Conservation (phyloP, 495 filamentous ascomycete genomes). For the Tuber umbilicatum region DNA sequence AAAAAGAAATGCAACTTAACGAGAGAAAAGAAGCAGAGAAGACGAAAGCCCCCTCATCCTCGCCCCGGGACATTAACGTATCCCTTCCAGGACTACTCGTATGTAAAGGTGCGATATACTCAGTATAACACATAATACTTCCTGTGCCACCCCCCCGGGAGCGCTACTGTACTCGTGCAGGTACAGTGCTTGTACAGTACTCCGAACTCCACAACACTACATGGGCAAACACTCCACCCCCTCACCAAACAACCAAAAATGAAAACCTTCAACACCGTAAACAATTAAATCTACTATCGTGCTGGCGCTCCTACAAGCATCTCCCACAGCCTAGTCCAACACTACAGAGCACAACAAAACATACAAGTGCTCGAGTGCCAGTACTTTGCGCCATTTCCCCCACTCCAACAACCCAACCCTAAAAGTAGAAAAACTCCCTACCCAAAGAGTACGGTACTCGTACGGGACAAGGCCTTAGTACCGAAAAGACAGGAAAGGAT, state of each 20-base stretch:
- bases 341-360: background rate
- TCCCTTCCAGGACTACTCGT: background rate
- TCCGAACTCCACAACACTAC: too few relatives aligned
- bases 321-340: too few relatives aligned
- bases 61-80: background rate
- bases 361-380: background rate
- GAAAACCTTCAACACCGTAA: background rate
- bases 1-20: background rate
- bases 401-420: background rate
- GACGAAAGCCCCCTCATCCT: background rate
- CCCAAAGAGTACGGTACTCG: background rate
- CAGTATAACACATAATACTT: background rate
- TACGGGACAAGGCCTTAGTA: constrained; percentile 15
- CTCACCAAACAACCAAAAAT: background rate
- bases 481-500: constrained; percentile 25
- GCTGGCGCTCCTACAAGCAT: too few relatives aligned
- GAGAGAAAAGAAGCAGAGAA: background rate
- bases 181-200: too few relatives aligned
- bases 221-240: background rate
- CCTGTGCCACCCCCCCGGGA: background rate
- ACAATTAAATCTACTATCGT: background rate
- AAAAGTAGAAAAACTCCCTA: background rate
- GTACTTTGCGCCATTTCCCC: background rate
- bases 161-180: background rate
- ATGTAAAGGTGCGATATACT: background rate